phyloP scores from a whole-genome alignment of 2,329 filamentous ascomycete genomes.

The Aspergillus thermomutatus region DNA sequence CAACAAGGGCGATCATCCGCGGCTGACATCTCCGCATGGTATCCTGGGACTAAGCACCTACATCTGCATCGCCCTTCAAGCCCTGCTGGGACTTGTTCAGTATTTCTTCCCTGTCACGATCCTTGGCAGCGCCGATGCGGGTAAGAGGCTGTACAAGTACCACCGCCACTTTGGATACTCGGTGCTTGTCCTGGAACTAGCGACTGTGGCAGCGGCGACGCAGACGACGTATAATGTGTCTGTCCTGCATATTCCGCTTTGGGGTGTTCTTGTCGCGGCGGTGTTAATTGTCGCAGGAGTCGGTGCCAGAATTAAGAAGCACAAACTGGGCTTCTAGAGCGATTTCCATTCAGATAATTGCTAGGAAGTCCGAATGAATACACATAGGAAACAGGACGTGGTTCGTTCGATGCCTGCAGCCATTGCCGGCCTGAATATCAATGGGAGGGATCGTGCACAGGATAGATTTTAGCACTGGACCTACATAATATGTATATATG shows the following conservation, averaged over 20 bases:
- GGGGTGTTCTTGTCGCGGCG: constrained; percentile 67
- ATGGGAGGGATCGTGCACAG: too few species aligned
- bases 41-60: constrained; percentile 78
- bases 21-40: constrained; percentile 74
- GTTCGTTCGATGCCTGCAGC: too few species aligned
- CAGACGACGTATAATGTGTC: constrained; percentile 70
- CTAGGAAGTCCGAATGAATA: neutral
- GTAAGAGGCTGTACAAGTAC: constrained; percentile 85
- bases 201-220: constrained; percentile 71
- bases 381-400: too few species aligned
- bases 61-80: constrained; percentile 67
- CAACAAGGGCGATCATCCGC: constrained; percentile 72
- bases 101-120: constrained; percentile 66
- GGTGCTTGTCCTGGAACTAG: constrained; percentile 66
- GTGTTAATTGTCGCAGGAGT: constrained; percentile 68
- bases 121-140: constrained; percentile 75
- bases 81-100: constrained; percentile 75
- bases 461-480: too few species aligned
- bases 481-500: neutral
- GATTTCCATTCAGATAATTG: neutral
- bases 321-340: constrained; percentile 64
- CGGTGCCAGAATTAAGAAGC: constrained; percentile 73
- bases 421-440: too few species aligned
- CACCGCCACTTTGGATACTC: constrained; percentile 77
- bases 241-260: constrained; percentile 69